phyloP scores from a whole-genome alignment of 2,329 filamentous ascomycete species.

The Cercospora zeina region DNA sequence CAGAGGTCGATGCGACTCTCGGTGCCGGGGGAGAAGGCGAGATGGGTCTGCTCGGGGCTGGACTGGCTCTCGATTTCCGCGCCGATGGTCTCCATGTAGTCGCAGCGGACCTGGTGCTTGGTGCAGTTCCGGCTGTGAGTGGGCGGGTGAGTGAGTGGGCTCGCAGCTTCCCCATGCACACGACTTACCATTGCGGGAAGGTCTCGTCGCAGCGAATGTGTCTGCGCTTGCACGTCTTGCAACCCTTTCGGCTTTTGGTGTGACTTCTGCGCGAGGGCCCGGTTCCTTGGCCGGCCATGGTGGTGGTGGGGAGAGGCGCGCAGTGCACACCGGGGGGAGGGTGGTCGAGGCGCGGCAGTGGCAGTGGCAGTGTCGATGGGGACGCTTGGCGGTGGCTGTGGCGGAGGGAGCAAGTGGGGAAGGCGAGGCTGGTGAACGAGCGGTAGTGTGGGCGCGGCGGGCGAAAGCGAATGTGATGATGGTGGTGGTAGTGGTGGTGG shows the following conservation, averaged over 20 bases:
- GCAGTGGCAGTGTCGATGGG: not conserved
- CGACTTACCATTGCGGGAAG: constrained; percentile 89
- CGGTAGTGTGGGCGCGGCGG: not conserved
- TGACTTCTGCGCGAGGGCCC: constrained; percentile 89
- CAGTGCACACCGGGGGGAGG: not conserved
- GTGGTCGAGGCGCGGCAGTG: not conserved
- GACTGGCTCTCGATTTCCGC: constrained; percentile 59
- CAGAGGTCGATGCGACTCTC: constrained; percentile 79
- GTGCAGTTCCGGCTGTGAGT: constrained; percentile 84
- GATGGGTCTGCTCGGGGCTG: constrained; percentile 58
- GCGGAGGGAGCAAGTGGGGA: no score
- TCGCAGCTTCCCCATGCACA: not conserved
- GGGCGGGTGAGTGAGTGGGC: constrained; percentile 9
- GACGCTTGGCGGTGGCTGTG: no score
- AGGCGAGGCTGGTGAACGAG: no score
- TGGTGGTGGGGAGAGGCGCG: constrained; percentile 8
- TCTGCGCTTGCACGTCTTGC: constrained; percentile 94
- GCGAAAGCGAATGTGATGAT: not conserved
- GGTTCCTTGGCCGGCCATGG: constrained; percentile 90
- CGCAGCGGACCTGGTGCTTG: constrained; percentile 97
- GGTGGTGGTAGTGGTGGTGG: no score
- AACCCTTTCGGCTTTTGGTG: constrained; percentile 98
- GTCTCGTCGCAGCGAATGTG: constrained; percentile 98
- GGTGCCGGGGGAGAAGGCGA: constrained; percentile 85
- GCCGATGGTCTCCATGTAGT: constrained; percentile 85